Conservation (phyloP, 2,329 filamentous ascomycete species). For the Chaetothyriales sp. region DNA sequence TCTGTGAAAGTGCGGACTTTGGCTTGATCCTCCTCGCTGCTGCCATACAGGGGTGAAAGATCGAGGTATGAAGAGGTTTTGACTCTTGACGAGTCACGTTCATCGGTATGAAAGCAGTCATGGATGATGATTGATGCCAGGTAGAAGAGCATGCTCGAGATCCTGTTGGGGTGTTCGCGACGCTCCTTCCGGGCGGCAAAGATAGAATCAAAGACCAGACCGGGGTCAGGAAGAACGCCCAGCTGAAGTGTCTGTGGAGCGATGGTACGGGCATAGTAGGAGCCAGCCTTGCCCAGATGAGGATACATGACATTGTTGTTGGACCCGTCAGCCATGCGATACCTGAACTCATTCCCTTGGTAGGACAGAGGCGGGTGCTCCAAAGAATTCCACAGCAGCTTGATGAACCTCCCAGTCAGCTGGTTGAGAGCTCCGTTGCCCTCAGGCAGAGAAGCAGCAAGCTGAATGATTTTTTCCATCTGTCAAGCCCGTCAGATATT, state of each 20-base stretch:
- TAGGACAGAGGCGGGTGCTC: slow-evolving; percentile 23
- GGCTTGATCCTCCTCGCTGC: slow-evolving; percentile 42
- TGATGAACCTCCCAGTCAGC: slow-evolving; percentile 19
- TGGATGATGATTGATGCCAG: slow-evolving; percentile 49
- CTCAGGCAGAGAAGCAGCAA: slow-evolving; percentile 17
- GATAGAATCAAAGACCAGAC: slow-evolving; percentile 49
- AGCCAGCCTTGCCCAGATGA: slow-evolving; percentile 45
- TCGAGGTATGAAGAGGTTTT: slow-evolving; percentile 58
- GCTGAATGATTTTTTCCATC: slow-evolving; percentile 17
- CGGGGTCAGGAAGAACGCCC: slow-evolving; percentile 45
- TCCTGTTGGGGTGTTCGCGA: slow-evolving; percentile 47
- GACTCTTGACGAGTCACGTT: slow-evolving; percentile 44
- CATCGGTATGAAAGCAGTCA: slow-evolving; percentile 46
- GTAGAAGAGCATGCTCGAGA: slow-evolving; percentile 58
- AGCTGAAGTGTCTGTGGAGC: slow-evolving; percentile 38
- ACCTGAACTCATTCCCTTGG: slow-evolving; percentile 21
- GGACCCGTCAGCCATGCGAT: slow-evolving; percentile 21
- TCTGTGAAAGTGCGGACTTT: slow-evolving; percentile 44
- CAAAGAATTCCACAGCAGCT: slow-evolving; percentile 21
- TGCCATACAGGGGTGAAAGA: slow-evolving; percentile 53
- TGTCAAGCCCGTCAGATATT: slow-evolving; percentile 1
- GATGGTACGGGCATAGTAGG: slow-evolving; percentile 49
- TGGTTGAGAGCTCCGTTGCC: slow-evolving; percentile 16
- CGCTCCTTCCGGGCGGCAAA: slow-evolving; percentile 39
- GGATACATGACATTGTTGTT: slow-evolving; percentile 41